phyloP scores from a whole-genome alignment of 768 basidiomycete genomes.

The Panus rudis region DNA sequence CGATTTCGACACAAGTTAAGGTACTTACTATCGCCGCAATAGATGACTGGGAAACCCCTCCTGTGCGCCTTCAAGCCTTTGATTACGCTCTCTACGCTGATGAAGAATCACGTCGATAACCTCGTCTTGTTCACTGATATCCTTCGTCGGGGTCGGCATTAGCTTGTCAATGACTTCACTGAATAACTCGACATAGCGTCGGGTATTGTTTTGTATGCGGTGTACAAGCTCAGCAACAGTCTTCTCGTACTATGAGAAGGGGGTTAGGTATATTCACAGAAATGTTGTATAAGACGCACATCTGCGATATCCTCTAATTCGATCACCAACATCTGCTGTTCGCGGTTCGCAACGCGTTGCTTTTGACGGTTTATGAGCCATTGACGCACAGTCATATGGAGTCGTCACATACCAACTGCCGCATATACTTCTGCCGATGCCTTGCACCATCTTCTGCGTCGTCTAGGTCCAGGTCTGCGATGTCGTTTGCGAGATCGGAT shows the following conservation, averaged over 20 bases:
- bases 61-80: constrained; percentile 64
- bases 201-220: constrained; percentile 77
- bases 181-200: constrained; percentile 87
- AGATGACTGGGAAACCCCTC: constrained; percentile 87
- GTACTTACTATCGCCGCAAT: constrained; percentile 87
- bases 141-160: constrained; percentile 83
- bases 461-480: constrained; percentile 66
- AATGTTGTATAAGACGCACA: constrained; percentile 33
- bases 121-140: constrained; percentile 86
- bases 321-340: constrained; percentile 82
- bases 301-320: constrained; percentile 83
- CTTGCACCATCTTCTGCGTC: constrained; percentile 36
- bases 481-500: constrained; percentile 58
- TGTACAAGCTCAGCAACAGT: constrained; percentile 67
- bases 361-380: constrained; percentile 20
- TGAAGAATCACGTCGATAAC: constrained; percentile 96
- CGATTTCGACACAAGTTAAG: neutral
- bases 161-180: constrained; percentile 85
- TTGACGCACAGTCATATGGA: neutral
- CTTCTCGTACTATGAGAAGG: constrained; percentile 50
- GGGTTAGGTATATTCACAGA: constrained; percentile 1
- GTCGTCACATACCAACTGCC: constrained; percentile 58
- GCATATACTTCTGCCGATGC: constrained; percentile 68
- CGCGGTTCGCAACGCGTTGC: constrained; percentile 92
- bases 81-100: constrained; percentile 85